Conservation (phyloP, 768 basidiomycete species). For the Exsudoporus frostii region DNA sequence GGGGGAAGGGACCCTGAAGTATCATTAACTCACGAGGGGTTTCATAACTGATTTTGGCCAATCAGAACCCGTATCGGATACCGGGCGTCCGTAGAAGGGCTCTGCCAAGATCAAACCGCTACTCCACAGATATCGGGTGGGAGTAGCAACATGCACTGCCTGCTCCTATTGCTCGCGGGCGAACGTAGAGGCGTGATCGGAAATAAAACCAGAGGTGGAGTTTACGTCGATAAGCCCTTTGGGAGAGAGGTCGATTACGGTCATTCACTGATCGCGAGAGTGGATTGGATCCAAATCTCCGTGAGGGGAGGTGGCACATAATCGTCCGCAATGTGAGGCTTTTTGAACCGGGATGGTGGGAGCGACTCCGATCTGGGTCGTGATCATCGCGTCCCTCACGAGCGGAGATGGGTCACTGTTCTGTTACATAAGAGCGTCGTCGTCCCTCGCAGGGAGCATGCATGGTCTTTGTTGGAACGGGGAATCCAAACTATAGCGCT, state of each 20-base stretch:
- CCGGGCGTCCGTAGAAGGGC: neutral
- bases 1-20: neutral
- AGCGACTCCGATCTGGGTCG: neutral
- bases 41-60: neutral
- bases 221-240: conserved; percentile 8
- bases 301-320: neutral
- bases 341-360: neutral
- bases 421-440: too few relatives aligned
- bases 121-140: neutral
- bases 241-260: neutral
- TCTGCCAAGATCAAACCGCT: neutral
- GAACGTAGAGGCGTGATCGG: conserved; percentile 1
- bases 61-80: neutral
- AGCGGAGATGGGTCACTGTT: neutral
- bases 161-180: neutral
- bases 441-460: neutral
- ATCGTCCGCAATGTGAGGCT: neutral
- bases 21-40: neutral
- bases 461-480: neutral
- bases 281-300: neutral
- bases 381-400: conserved; percentile 2
- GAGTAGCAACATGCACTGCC: neutral
- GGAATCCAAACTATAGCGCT: neutral
- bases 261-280: neutral
- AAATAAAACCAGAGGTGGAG: neutral